phyloP scores from a whole-genome alignment of 2,329 filamentous ascomycete genomes.

The Lecanicillium sp. region DNA sequence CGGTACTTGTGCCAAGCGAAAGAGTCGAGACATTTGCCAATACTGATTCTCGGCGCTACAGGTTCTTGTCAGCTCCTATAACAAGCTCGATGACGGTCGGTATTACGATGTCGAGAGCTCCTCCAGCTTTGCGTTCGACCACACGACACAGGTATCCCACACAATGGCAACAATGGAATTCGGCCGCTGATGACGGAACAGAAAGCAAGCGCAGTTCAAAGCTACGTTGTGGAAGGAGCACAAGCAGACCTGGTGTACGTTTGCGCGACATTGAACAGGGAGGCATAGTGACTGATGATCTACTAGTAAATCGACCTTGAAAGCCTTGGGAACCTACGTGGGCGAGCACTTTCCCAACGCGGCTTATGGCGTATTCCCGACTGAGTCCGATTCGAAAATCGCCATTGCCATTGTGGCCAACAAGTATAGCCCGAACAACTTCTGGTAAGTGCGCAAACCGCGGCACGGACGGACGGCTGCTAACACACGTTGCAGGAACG shows the following conservation, averaged over 20 bases:
- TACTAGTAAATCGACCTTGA: slow-evolving; percentile 71
- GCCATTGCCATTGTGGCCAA: slow-evolving; percentile 84
- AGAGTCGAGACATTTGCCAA: background rate
- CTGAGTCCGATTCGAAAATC: slow-evolving; percentile 65
- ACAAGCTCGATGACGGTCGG: slow-evolving; percentile 67
- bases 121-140: slow-evolving; percentile 84
- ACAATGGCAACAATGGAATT: too few species aligned
- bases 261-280: background rate
- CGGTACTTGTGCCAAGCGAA: slow-evolving; percentile 16
- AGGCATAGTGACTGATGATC: slow-evolving; percentile 13
- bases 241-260: slow-evolving; percentile 74
- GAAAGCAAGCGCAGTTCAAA: slow-evolving; percentile 78
- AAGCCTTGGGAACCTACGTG: slow-evolving; percentile 67
- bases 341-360: slow-evolving; percentile 83
- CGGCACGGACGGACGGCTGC: slow-evolving; percentile 3
- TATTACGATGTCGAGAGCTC: slow-evolving; percentile 90
- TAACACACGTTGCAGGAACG: slow-evolving; percentile 57
- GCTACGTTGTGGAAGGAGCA: slow-evolving; percentile 66
- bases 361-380: slow-evolving; percentile 75
- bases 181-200: slow-evolving; percentile 26
- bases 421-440: slow-evolving; percentile 97
- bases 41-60: slow-evolving; percentile 23
- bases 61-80: slow-evolving; percentile 83
- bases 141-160: slow-evolving; percentile 59
- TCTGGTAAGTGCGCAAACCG: slow-evolving; percentile 56